phyloP scores from a whole-genome alignment of 2,329 filamentous ascomycete species.

The Herpomyces periplanetae region DNA sequence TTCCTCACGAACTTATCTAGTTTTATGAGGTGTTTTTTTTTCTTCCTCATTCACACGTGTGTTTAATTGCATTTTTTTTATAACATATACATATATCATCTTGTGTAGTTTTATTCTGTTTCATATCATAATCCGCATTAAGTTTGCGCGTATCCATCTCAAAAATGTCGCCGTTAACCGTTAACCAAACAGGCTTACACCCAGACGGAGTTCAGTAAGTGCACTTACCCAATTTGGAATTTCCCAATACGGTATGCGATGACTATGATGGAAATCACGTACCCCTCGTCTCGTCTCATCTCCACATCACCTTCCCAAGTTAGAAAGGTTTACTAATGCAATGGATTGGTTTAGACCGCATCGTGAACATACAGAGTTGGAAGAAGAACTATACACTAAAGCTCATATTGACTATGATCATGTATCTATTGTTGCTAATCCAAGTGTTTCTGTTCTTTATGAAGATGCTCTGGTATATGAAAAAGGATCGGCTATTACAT shows the following conservation, averaged over 20 bases:
- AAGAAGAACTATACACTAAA: constrained; percentile 85
- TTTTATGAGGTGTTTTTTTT: no score
- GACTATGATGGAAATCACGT: constrained; percentile 2
- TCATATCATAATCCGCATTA: no score
- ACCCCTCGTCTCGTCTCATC: constrained; percentile 3
- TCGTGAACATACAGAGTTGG: constrained; percentile 69
- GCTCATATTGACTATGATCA: constrained; percentile 97
- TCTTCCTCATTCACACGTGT: no score
- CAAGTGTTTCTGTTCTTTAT: constrained; percentile 74
- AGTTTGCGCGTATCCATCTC: no score
- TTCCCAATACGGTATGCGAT: constrained; percentile 3
- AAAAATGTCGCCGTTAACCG: no score
- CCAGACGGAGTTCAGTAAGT: constrained; percentile 61
- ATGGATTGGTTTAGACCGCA: no score
- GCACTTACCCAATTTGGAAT: constrained; percentile 3
- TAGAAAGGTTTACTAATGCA: constrained; percentile 4
- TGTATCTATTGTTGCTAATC: constrained; percentile 85
- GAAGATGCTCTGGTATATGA: constrained; percentile 97
- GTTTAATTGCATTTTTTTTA: no score
- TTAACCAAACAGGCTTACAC: constrained; percentile 79
- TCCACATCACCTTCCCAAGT: constrained; percentile 3
- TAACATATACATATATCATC: no score
- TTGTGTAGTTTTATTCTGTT: no score
- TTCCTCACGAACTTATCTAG: no score
- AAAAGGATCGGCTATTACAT: constrained; percentile 84